phyloP scores from a whole-genome alignment of 495 filamentous ascomycete species.

The Daldinia vernicosa region DNA sequence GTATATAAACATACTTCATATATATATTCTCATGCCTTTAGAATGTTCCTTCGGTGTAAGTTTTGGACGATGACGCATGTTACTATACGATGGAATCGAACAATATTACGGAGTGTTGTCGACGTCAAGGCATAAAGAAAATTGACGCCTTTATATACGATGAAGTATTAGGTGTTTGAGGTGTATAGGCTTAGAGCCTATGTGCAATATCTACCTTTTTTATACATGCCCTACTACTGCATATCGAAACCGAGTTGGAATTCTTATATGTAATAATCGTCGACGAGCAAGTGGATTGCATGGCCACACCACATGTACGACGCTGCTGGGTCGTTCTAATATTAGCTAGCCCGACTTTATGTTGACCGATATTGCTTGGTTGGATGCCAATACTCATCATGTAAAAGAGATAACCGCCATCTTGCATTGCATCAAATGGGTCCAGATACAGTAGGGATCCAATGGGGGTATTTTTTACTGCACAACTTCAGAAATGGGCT shows the following conservation, averaged over 20 bases:
- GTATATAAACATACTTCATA: neutral
- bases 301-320: conserved; percentile 5
- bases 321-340: conserved; percentile 15
- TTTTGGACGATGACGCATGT: neutral
- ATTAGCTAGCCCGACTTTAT: conserved; percentile 7
- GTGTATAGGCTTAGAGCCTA: neutral
- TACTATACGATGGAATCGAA: neutral
- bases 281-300: conserved; percentile 1
- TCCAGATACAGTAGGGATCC: conserved; percentile 20
- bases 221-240: neutral
- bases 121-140: neutral
- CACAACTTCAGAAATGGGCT: neutral
- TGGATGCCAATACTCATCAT: conserved; percentile 10
- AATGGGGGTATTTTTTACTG: conserved; percentile 13
- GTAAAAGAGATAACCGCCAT: conserved; percentile 21
- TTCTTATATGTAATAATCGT: neutral
- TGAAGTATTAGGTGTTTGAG: neutral
- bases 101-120: neutral
- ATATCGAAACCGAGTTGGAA: no score
- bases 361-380: conserved; percentile 5
- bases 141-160: neutral
- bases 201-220: neutral
- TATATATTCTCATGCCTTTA: neutral
- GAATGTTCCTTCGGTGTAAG: neutral
- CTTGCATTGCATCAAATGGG: conserved; percentile 29